Base-by-base conservation (phyloP, 257 asterid genomes). In the Rauvolfia tetraphylla region DNA sequence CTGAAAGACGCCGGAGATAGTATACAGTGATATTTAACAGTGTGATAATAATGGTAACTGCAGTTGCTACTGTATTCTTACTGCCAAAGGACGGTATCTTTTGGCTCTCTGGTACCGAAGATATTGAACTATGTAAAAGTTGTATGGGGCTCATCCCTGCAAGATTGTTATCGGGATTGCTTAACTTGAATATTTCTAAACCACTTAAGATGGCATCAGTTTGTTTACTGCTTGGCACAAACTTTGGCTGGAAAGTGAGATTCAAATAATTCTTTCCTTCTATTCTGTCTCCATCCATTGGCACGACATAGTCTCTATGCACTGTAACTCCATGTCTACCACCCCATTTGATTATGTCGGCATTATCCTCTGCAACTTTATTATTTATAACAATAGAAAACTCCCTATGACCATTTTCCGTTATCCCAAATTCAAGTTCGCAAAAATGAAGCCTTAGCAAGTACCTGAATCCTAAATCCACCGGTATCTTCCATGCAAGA, bases 161-260 rank as follows among this genome's bases (percentile, higher is more conserved):
- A 58, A 90, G 89, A 85, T 77, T 86, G 84, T 87, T 90, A 80
- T 87, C 93, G 27, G 89, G 96, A 76, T 89, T 89, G 82, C 91
- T 87, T 79, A 87, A 73, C 86, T 90, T 90, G 86, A 90, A 88
- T 51, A 87, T 85, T 76, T 90, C 92, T 42, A 91, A 14, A 36
- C 90, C 93, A 73, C 75, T 80, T 78, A 89, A 66, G 63, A 82
- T 71, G 71, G 85, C 69, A 31, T 57, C 79, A 68, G 81, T 76
- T 79, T 57, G 59, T 42, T 66, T 56, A 20, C 49, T 76, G 44
- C 63, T 73, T 31, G 81, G 41, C 7, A 63, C 76, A 14, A 67
- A 72, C 65, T 83, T 85, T 51, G 86, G 85, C 80, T 77, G 87
- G 79, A 86, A 75, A 77, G 77, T 57, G 81, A 91, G 68, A 76